phyloP scores from a whole-genome alignment of 768 basidiomycete species.

The Psilocybe sp. region DNA sequence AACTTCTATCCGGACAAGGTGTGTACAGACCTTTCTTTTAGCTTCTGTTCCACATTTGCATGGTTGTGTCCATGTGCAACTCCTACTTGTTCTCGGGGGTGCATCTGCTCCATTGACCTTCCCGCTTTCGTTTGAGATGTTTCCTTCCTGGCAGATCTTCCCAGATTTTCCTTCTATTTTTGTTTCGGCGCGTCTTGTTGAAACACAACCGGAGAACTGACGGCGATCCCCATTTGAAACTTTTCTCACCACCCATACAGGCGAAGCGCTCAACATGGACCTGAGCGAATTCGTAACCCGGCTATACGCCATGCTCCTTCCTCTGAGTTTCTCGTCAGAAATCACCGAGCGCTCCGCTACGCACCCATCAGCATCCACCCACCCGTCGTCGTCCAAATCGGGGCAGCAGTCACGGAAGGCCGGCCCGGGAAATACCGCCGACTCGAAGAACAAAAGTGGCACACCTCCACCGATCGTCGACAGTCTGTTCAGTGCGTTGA shows the following conservation, averaged over 20 bases:
- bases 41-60: slow-evolving; percentile 1
- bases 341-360: slow-evolving; percentile 41
- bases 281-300: slow-evolving; percentile 82
- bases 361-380: slow-evolving; percentile 10
- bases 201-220: no score
- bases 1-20: slow-evolving; percentile 96
- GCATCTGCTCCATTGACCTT: no score
- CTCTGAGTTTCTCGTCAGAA: slow-evolving; percentile 63
- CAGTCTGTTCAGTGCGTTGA: slow-evolving; percentile 84
- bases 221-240: no score
- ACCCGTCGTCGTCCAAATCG: slow-evolving; percentile 14
- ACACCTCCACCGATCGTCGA: slow-evolving; percentile 41
- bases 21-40: slow-evolving; percentile 7
- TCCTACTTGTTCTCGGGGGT: no score
- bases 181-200: no score
- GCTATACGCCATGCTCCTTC: slow-evolving; percentile 79
- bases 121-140: no score
- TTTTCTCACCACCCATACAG: slow-evolving; percentile 34
- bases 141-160: no score
- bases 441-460: neutral
- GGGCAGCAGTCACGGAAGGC: neutral
- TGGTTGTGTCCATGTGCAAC: no score
- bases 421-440: no score
- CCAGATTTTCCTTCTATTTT: no score
- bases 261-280: slow-evolving; percentile 97